Base-by-base conservation (phyloP, 2,329 filamentous ascomycete species). In the Ophiocordyceps camponoti-saundersi region DNA sequence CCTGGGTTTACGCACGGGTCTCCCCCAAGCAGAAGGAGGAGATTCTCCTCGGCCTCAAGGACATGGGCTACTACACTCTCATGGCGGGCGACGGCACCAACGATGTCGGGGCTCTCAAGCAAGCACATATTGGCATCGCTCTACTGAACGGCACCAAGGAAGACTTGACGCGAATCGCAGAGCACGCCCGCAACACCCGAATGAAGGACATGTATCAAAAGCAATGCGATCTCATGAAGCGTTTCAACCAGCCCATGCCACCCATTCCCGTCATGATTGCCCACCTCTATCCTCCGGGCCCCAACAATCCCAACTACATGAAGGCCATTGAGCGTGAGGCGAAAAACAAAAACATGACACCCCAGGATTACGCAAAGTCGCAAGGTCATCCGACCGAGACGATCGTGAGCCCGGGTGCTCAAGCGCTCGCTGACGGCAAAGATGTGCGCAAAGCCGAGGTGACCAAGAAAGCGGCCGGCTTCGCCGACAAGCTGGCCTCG, bases 131-230 rank as follows among this genome's bases (percentile, higher is more conserved):
- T 52, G 92, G 92, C 65, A 85, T 98, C 52, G 92, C 92, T 21
- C 79, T 98, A 45, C 78, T 98, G 55, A 98, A 98, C 64, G 92
- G 92, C 52, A 93, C 89, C 1, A 82, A 80, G 53, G 85, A 96
- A 21, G 92, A 96, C 61, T 75, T 98, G 47, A 82, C 80, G 48
- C 88, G 82, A 61, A 98, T 98, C 56, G 82, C 85, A 23, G 92
- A 96, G 59, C 89, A 98, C 65, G 82, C 84, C 58, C 83, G 92
- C 55, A 94, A 88, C 63, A 94, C 83, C 40, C 94, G 88, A 73
- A 93, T 98, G 85, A 96, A 95, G 73, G 89, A 95, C 53, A 78
- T 98, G 53, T 98, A 98, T 62, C 87, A 96, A 69, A 96, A 98
- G 72, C 92, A 98, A 63, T 76, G 84, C 48, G 71, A 80, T 44